phyloP scores from a whole-genome alignment of 768 basidiomycete species.

The Lactarius indigo region DNA sequence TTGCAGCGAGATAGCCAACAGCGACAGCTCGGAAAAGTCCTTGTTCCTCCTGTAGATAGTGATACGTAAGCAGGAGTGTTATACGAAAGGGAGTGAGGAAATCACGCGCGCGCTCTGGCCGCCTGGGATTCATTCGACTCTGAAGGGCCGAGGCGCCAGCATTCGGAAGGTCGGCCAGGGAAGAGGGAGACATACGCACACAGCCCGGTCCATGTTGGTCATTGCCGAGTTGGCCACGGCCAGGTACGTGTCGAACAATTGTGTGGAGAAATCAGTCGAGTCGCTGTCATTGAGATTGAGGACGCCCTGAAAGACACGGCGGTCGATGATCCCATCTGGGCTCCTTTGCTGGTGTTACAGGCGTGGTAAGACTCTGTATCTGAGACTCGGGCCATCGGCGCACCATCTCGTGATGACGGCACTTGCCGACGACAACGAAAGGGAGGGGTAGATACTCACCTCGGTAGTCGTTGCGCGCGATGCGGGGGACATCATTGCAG shows the following conservation, averaged over 20 bases:
- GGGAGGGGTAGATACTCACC: background rate
- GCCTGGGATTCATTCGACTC: no score
- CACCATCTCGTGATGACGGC: background rate
- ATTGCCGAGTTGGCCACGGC: constrained; percentile 11
- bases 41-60: background rate
- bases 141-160: background rate
- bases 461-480: background rate
- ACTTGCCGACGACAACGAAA: background rate
- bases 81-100: no score
- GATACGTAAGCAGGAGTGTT: background rate
- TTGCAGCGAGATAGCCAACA: constrained; percentile 12
- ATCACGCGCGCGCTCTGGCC: no score
- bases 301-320: constrained; percentile 12
- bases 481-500: background rate
- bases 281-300: constrained; percentile 11
- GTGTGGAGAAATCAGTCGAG: constrained; percentile 20
- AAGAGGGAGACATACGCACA: constrained; percentile 6
- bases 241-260: constrained; percentile 15
- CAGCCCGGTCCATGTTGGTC: constrained; percentile 11
- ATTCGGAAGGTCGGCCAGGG: background rate
- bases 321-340: constrained; percentile 11
- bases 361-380: background rate
- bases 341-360: no score
- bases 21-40: background rate
- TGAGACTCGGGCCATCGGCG: background rate